phyloP scores from a whole-genome alignment of 768 basidiomycete species.

The Mycena metata region DNA sequence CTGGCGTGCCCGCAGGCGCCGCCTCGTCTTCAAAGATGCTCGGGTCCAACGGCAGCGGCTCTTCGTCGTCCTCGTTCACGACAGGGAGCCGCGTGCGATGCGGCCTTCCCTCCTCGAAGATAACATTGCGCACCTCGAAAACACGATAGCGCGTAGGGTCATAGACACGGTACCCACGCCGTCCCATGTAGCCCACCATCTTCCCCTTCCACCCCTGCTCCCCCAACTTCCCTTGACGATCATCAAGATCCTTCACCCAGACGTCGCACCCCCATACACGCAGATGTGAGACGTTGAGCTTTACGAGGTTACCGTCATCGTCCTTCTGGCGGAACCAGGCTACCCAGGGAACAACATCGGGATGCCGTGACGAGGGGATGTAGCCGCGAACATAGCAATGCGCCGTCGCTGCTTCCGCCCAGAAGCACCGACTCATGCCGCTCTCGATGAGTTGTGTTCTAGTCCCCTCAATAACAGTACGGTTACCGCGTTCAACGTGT shows the following conservation, averaged over 20 bases:
- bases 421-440: background rate
- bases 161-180: slow-evolving; percentile 28
- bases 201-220: slow-evolving; percentile 33
- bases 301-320: background rate
- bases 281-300: slow-evolving; percentile 7
- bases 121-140: slow-evolving; percentile 28
- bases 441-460: slow-evolving; percentile 19
- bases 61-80: background rate
- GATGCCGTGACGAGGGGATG: slow-evolving; percentile 35
- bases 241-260: slow-evolving; percentile 10
- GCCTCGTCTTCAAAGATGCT: background rate
- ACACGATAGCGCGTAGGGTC: slow-evolving; percentile 17
- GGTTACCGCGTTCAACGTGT: slow-evolving; percentile 40
- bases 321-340: slow-evolving; percentile 26
- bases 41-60: background rate
- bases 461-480: slow-evolving; percentile 38
- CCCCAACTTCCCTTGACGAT: slow-evolving; percentile 28
- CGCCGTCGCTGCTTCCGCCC: background rate
- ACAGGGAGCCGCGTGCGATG: background rate
- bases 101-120: slow-evolving; percentile 25
- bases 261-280: background rate
- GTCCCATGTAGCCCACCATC: slow-evolving; percentile 37
- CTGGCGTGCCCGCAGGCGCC: background rate
- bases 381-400: slow-evolving; percentile 44
- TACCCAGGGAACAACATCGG: slow-evolving; percentile 1